A percentile compares a stretch with the other conserved stretches of the same genome.
Conservation (phyloP, 2,329 filamentous ascomycete genomes). For the Stachybotrys chlorohalonatus region DNA sequence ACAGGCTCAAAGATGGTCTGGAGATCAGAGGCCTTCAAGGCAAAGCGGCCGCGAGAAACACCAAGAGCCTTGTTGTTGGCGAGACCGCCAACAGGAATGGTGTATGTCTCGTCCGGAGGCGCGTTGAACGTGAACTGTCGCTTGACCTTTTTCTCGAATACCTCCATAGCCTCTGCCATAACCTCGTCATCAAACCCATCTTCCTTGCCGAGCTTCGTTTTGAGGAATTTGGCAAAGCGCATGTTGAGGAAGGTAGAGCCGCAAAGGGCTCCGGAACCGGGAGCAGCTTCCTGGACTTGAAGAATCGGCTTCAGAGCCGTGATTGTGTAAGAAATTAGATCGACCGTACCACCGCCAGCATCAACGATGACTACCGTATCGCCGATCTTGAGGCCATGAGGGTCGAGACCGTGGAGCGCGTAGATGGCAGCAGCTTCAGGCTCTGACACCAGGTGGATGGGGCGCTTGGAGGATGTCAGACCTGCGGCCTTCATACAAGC, state of each 20-base stretch:
- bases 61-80: constrained; percentile 26
- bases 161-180: constrained; percentile 27
- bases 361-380: constrained; percentile 43
- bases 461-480: constrained; percentile 16
- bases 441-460: constrained; percentile 35
- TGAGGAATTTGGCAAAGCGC: constrained; percentile 31
- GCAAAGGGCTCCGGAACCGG: constrained; percentile 35
- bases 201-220: constrained; percentile 27
- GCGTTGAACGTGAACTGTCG: constrained; percentile 22
- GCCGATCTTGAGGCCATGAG: constrained; percentile 26
- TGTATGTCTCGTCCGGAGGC: constrained; percentile 22
- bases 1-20: constrained; percentile 34
- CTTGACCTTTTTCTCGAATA: constrained; percentile 32
- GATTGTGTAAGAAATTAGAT: constrained; percentile 41
- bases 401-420: constrained; percentile 29
- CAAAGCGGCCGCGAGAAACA: constrained; percentile 25
- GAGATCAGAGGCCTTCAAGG: constrained; percentile 27
- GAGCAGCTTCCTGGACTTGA: constrained; percentile 33
- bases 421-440: constrained; percentile 41
- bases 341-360: constrained; percentile 41
- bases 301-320: constrained; percentile 31
- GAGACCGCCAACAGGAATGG: constrained; percentile 28
- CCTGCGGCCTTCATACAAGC: constrained; percentile 28
- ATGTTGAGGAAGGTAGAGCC: constrained; percentile 36
- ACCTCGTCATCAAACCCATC: constrained; percentile 30